These are phyloP conservation scores for Pythium dissimile DNA, from an alignment of 352 stramenopile genomes.

Conservation along the genomic window DNA sequence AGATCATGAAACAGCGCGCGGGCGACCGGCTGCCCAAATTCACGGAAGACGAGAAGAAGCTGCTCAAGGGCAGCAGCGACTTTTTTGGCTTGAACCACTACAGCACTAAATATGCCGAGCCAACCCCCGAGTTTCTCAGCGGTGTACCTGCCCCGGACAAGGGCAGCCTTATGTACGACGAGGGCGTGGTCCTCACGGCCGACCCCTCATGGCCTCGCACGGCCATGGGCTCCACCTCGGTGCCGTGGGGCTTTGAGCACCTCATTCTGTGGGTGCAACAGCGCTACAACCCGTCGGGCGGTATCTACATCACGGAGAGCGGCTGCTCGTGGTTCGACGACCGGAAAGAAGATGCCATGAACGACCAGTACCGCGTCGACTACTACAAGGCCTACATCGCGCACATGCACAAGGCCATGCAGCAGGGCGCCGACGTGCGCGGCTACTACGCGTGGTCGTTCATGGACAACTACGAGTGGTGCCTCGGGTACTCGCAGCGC, in stretches of 20 bases:
- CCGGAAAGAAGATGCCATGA: conserved; percentile 10
- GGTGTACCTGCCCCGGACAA: conserved; percentile 22
- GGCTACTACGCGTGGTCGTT: conserved; percentile 93
- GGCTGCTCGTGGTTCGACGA: conserved; percentile 53
- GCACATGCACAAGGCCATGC: conserved; percentile 49
- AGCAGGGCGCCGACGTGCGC: conserved; percentile 52
- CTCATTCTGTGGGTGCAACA: conserved; percentile 85
- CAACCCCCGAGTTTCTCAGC: conserved; percentile 37
- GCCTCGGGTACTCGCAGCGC: conserved; percentile 49
- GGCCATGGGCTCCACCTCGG: conserved; percentile 73
- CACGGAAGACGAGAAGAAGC: conserved; percentile 74
- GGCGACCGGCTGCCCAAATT: conserved; percentile 86
- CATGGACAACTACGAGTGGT: conserved; percentile 96
- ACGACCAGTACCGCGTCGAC: conserved; percentile 74
- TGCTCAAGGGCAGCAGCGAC: conserved; percentile 79
- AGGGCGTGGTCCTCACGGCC: conserved; percentile 35
- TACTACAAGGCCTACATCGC: conserved; percentile 79
- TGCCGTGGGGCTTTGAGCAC: conserved; percentile 81
- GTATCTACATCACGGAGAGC: conserved; percentile 93
- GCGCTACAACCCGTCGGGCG: conserved; percentile 67
- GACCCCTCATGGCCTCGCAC: conserved; percentile 38
- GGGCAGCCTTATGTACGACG: conserved; percentile 28
- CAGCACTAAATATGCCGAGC: conserved; percentile 46
- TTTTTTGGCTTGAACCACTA: conserved; percentile 97
- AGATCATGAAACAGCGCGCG: conserved; percentile 85